Evolutionary conservation across 1,284 basidiomycete species (phyloP), one percentile per base, ranked within the genome.

Genomic region (Rugosomyces carneus): DNA sequence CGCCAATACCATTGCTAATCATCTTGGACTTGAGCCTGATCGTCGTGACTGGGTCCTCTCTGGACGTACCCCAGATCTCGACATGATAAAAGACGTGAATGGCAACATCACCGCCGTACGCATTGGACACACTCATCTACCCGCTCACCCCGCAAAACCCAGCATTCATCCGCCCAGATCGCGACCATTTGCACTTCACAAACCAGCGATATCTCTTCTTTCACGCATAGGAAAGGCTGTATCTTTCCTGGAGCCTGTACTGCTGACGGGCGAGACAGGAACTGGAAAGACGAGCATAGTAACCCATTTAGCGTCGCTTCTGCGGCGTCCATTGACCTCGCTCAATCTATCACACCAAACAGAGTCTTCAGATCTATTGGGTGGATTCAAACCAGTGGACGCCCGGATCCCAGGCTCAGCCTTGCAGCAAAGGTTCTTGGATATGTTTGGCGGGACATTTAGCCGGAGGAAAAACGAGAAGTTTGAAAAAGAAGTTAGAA

Each of bases 311-410:
- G 89, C 96, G 15, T 75, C 81, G 3, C 67, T 90, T n/a, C 75
- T 96, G 23, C 78, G 78, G 13, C 80, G 82, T 29, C 82, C 85
- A 0, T 75, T 99, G 35, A 78, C 92, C 35, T 92, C 92, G 0
- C 78, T 99, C 53, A 99, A 99, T 61, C 65, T 99, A 59, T 96
- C 93, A 1, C 94, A 96, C 59, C 96, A 99, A 67, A 97, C 94
- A 0, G 96, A 99, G 64, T 89, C 92, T 2, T 85, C 90, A 2
- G 96, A 99, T 65, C 70, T 99, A 13, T 72, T 99, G 2, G 96
- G 96, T 21, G 94, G 95, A 0, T 95, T 96, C 69, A 94, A 94
- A 61, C 96, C 96, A 8, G 75, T 99, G 1, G 93, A 99, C 63
- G 80, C 88, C 1, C 78, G 84, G 35, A 68, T 93, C 0, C 83